Percentiles rank a stretch among this genome's conserved stretches.
Conservation (phyloP, 768 basidiomycete genomes). For the Trametes coccinea region DNA sequence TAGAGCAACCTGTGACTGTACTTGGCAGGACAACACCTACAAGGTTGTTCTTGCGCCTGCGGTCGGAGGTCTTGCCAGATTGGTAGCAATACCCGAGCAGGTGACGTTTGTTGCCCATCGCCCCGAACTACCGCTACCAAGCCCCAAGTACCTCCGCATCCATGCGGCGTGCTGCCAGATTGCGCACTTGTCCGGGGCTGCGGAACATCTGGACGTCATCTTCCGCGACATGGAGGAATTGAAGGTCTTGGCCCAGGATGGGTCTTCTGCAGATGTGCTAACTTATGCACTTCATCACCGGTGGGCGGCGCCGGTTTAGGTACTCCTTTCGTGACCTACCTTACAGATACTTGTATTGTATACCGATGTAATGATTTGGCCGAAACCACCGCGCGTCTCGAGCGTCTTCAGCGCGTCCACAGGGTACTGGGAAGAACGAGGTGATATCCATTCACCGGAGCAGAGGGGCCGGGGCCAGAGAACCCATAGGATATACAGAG, state of each 20-base stretch:
- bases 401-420: no score
- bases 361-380: no score
- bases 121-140: conserved; percentile 1
- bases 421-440: no score
- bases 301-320: neutral
- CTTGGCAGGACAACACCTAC: neutral
- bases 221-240: neutral
- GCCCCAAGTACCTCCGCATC: conserved; percentile 1
- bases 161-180: conserved; percentile 7
- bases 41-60: neutral
- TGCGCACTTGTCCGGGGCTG: conserved; percentile 9
- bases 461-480: neutral
- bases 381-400: no score
- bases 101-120: neutral
- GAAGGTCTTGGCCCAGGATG: neutral
- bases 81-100: neutral
- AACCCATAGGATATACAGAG: neutral
- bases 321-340: neutral
- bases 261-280: conserved; percentile 1
- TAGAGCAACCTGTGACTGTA: neutral
- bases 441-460: no score
- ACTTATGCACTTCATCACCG: neutral
- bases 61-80: neutral
- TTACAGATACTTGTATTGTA: no score
- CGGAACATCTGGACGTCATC: neutral